Percentiles rank a stretch among this genome's conserved stretches.
These are phyloP conservation scores for Gastrolobium villosum DNA, from an alignment of 306 rosid species.

Conservation along the genomic window DNA sequence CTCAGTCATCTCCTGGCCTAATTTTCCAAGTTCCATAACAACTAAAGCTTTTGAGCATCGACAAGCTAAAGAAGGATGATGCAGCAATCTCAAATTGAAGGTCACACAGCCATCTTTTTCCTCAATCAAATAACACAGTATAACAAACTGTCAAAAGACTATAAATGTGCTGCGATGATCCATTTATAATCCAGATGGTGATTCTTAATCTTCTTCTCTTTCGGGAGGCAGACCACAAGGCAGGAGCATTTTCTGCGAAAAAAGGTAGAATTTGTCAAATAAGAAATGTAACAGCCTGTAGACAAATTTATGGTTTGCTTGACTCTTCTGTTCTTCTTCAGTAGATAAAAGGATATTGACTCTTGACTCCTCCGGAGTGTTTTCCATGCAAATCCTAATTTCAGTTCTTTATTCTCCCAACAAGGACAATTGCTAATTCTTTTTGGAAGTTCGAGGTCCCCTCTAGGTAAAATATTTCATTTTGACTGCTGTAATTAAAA, in stretches of 20 bases:
- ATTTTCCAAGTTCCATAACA: background rate
- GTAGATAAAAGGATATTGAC: background rate
- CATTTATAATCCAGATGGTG: conserved; percentile 15
- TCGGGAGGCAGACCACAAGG: conserved; percentile 98
- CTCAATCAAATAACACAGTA: conserved; percentile 26
- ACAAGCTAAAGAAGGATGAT: conserved; percentile 5
- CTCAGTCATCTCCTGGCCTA: background rate
- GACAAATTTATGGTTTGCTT: background rate
- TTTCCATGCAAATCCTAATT: background rate
- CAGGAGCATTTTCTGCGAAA: conserved; percentile 87
- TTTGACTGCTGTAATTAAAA: background rate
- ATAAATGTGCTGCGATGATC: conserved; percentile 9
- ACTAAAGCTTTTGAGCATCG: conserved; percentile 9
- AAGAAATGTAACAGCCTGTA: conserved; percentile 7
- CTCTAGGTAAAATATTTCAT: background rate
- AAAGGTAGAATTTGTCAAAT: conserved; percentile 35
- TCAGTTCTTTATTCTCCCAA: background rate
- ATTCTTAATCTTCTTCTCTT: conserved; percentile 81
- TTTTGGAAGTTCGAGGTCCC: background rate
- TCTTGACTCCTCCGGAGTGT: background rate
- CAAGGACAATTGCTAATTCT: background rate
- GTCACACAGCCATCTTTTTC: conserved; percentile 30
- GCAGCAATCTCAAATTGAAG: conserved; percentile 36
- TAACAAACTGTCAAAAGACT: conserved; percentile 33
- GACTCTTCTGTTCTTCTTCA: background rate